Evolutionary conservation across 2,329 filamentous ascomycete genomes (phyloP).

Genomic region (Geosmithia flava): DNA sequence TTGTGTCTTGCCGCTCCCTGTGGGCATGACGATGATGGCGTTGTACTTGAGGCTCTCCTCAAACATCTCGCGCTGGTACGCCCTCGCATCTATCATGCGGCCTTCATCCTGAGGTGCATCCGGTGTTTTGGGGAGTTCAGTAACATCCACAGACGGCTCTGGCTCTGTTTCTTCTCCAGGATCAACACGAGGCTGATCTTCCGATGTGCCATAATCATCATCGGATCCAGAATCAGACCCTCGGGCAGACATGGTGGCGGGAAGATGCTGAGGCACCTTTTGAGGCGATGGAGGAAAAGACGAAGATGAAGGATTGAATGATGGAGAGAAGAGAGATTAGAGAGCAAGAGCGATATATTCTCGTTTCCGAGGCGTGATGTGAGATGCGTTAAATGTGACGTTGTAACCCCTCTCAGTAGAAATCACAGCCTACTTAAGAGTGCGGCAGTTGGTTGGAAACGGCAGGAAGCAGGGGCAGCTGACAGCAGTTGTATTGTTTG

Average conservation of each 20-base stretch:
- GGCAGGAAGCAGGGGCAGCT: no score
- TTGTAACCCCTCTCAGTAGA: no score
- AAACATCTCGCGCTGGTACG: constrained; percentile 69
- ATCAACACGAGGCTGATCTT: background rate
- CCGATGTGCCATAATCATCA: background rate
- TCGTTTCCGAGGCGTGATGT: no score
- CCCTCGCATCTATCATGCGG: constrained; percentile 30
- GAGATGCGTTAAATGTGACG: no score
- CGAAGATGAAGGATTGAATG: no score
- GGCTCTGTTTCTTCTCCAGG: background rate
- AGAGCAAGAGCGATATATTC: no score
- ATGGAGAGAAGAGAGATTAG: no score
- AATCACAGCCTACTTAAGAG: no score
- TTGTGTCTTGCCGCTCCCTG: constrained; percentile 67
- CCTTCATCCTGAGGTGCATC: background rate
- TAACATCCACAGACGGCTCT: background rate
- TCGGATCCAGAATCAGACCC: background rate
- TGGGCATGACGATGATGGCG: constrained; percentile 72
- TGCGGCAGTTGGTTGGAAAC: no score
- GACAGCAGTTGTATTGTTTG: no score
- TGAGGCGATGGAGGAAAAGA: no score
- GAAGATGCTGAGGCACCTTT: no score
- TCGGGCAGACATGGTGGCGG: background rate
- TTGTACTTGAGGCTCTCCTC: constrained; percentile 55
- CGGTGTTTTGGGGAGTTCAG: background rate